A percentile compares a stretch with the other conserved stretches of the same genome.
Conservation (phyloP, 1,139 yeast genomes). For the Hemisphaericaspora xylanilytica region DNA sequence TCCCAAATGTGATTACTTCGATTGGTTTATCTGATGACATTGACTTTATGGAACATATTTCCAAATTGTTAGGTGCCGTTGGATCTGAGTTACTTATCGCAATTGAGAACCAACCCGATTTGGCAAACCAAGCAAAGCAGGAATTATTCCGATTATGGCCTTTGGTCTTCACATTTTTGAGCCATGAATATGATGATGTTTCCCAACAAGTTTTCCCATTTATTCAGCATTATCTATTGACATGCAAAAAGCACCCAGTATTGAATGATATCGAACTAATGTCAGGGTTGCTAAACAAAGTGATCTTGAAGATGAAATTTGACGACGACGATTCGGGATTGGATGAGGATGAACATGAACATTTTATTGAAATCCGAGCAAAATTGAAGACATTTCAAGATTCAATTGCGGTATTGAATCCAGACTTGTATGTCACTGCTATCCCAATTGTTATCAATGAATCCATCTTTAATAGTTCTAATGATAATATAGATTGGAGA, state of each 20-base stretch:
- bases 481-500: constrained; percentile 58
- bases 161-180: constrained; percentile 62
- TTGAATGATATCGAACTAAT: constrained; percentile 49
- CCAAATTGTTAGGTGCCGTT: constrained; percentile 70
- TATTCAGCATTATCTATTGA: constrained; percentile 67
- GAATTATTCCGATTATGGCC: constrained; percentile 60
- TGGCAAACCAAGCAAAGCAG: constrained; percentile 41
- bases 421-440: constrained; percentile 68
- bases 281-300: constrained; percentile 61
- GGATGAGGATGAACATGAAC: constrained; percentile 66
- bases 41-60: constrained; percentile 74
- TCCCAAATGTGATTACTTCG: constrained; percentile 53
- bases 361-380: constrained; percentile 73
- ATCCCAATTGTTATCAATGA: constrained; percentile 65
- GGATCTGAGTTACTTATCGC: constrained; percentile 73
- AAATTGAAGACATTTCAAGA: constrained; percentile 81
- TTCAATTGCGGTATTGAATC: constrained; percentile 72
- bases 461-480: constrained; percentile 40
- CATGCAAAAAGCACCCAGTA: constrained; percentile 57
- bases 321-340: constrained; percentile 70
- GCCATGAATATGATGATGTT: constrained; percentile 86
- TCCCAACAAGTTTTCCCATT: constrained; percentile 81
- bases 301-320: constrained; percentile 75
- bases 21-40: constrained; percentile 39
- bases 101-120: constrained; percentile 48